Evolutionary conservation across 768 basidiomycete species (phyloP).

Genomic region (Podaxis mareebaensis): DNA sequence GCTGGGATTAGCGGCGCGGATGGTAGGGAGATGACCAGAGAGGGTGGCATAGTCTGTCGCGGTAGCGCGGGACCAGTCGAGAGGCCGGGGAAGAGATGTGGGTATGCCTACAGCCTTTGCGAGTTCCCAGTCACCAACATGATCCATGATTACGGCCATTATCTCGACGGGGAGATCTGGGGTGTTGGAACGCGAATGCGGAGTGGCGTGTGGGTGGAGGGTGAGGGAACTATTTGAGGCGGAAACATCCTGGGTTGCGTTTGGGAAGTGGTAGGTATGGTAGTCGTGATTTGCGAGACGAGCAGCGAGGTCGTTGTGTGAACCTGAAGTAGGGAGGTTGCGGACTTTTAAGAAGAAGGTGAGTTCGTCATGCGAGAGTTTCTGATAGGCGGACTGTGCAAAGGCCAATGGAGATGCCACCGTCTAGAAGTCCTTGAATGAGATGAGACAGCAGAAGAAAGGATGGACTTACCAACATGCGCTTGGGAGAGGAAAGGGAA

Average conservation of each 20-base stretch:
- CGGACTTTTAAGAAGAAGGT: constrained; percentile 75
- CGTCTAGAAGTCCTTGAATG: background rate
- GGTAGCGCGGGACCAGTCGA: constrained; percentile 73
- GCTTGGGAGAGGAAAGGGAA: background rate
- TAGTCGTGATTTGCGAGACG: constrained; percentile 76
- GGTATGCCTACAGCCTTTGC: constrained; percentile 74
- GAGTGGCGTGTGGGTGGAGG: constrained; percentile 23
- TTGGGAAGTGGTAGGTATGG: constrained; percentile 67
- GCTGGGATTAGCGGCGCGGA: constrained; percentile 60
- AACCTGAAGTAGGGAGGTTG: constrained; percentile 65
- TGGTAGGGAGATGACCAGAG: constrained; percentile 55
- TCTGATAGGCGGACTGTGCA: constrained; percentile 69
- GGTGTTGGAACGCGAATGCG: constrained; percentile 31
- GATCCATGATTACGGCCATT: constrained; percentile 74
- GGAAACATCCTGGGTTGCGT: constrained; percentile 27
- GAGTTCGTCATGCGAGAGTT: constrained; percentile 66
- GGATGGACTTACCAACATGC: constrained; percentile 12
- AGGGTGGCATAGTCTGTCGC: constrained; percentile 73
- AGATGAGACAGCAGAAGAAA: background rate
- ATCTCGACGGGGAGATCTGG: constrained; percentile 78
- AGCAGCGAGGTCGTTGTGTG: constrained; percentile 63
- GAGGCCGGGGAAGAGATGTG: constrained; percentile 63
- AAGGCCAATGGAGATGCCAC: constrained; percentile 36
- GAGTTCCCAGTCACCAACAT: constrained; percentile 84
- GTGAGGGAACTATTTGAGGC: constrained; percentile 29